A percentile compares a stretch with the other conserved stretches of the same genome.
These are phyloP conservation scores for Dentipellis sp. DNA, from an alignment of 768 basidiomycete species.

Conservation along the genomic window DNA sequence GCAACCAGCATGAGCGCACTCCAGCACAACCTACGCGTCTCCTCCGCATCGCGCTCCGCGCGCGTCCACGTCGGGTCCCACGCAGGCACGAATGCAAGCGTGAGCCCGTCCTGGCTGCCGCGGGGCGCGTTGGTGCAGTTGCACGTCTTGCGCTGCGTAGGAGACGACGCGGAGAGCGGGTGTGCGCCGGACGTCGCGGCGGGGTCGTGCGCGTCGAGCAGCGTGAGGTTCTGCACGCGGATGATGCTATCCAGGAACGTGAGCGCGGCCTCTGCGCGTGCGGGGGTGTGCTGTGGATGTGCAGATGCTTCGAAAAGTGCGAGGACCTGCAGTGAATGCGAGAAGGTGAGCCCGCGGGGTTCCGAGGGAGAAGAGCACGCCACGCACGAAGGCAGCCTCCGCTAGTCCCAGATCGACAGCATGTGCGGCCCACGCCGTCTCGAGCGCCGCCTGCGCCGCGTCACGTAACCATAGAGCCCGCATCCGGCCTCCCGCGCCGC, in stretches of 20 bases:
- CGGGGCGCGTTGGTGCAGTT: constrained; percentile 27
- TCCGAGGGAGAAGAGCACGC: constrained; percentile 14
- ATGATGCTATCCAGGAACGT: constrained; percentile 58
- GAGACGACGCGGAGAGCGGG: constrained; percentile 23
- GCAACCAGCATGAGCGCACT: constrained; percentile 60
- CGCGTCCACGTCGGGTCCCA: constrained; percentile 56
- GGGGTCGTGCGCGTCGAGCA: constrained; percentile 46
- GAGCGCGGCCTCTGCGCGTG: constrained; percentile 44
- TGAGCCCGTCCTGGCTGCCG: constrained; percentile 23
- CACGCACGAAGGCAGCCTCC: constrained; percentile 58
- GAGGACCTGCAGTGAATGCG: constrained; percentile 40
- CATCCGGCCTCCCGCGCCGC: constrained; percentile 40
- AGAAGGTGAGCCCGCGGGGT: neutral
- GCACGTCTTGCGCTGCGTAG: constrained; percentile 26
- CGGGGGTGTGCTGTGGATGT: constrained; percentile 53
- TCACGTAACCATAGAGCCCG: constrained; percentile 51
- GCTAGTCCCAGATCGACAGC: constrained; percentile 59
- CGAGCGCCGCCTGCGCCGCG: constrained; percentile 45
- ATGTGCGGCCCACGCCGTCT: constrained; percentile 37
- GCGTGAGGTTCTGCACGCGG: constrained; percentile 41
- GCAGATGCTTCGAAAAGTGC: constrained; percentile 72
- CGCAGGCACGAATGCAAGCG: constrained; percentile 37
- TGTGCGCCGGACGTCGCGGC: constrained; percentile 38
- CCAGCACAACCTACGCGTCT: constrained; percentile 73
- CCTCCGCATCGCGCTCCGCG: constrained; percentile 52